A percentile compares a stretch with the other conserved stretches of the same genome.
Evolutionary conservation across 2,329 filamentous ascomycete species (phyloP).

Genomic region (Ascosphaera apis): DNA sequence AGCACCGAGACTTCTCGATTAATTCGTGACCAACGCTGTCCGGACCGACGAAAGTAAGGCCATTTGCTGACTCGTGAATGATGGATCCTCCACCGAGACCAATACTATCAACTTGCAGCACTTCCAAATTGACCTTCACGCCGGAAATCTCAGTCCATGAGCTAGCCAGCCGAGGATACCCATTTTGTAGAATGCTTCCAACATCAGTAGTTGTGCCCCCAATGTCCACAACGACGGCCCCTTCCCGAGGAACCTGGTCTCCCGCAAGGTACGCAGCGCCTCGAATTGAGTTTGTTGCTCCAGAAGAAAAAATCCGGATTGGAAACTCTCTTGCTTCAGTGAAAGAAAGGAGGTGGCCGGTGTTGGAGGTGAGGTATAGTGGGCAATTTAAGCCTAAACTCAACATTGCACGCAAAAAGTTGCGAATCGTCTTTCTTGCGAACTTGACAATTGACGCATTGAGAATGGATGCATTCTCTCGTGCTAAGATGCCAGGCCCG

Average conservation of each 20-base stretch:
- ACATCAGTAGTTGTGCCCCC: constrained; percentile 40
- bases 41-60: constrained; percentile 27
- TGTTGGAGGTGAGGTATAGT: constrained; percentile 29
- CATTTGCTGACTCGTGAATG: constrained; percentile 13
- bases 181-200: constrained; percentile 32
- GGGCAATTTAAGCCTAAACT: constrained; percentile 22
- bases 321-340: constrained; percentile 24
- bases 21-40: constrained; percentile 32
- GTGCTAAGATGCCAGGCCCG: constrained; percentile 25
- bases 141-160: constrained; percentile 35
- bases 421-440: constrained; percentile 22
- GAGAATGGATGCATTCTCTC: constrained; percentile 28
- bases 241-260: constrained; percentile 2
- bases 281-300: constrained; percentile 30
- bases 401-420: constrained; percentile 24
- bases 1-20: constrained; percentile 24
- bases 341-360: constrained; percentile 26
- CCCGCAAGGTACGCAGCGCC: constrained; percentile 20
- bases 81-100: constrained; percentile 33
- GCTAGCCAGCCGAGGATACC: constrained; percentile 36
- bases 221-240: constrained; percentile 31
- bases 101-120: constrained; percentile 33
- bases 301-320: constrained; percentile 29
- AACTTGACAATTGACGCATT: constrained; percentile 27
- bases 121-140: constrained; percentile 34